phyloP scores from a whole-genome alignment of 495 filamentous ascomycete species.

The Neurospora sp. region DNA sequence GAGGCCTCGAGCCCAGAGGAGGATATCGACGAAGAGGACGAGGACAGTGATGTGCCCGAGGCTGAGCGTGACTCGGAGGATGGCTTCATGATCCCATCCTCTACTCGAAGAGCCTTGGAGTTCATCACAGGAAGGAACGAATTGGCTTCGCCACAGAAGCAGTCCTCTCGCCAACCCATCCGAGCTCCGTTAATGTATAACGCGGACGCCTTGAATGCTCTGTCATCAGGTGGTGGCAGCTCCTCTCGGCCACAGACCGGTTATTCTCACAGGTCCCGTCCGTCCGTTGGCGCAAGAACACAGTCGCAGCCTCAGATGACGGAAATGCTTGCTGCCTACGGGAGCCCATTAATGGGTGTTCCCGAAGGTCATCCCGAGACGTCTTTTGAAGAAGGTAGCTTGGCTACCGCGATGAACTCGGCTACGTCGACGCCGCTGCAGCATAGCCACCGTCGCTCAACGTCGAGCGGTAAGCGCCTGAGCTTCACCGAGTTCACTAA shows the following conservation, averaged over 20 bases:
- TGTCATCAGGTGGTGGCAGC: conserved; percentile 16
- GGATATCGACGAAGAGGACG: conserved; percentile 29
- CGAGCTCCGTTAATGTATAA: conserved; percentile 19
- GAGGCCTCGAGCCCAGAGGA: conserved; percentile 21
- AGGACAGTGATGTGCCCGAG: conserved; percentile 31
- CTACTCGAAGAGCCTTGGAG: conserved; percentile 35
- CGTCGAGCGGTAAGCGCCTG: conserved; percentile 35
- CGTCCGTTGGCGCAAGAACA: conserved; percentile 28
- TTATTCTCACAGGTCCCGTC: conserved; percentile 21
- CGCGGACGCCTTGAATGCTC: conserved; percentile 22
- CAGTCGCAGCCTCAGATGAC: conserved; percentile 36
- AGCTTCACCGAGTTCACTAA: conserved; percentile 47
- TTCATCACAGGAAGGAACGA: conserved; percentile 38
- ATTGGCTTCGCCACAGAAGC: conserved; percentile 4
- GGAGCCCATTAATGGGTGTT: conserved; percentile 4
- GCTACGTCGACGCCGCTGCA: conserved; percentile 11
- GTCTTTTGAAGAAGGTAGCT: conserved; percentile 8
- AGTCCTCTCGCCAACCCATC: conserved; percentile 6
- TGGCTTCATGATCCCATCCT: conserved; percentile 24
- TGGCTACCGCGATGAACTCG: conserved; percentile 10
- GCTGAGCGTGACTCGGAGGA: conserved; percentile 23
- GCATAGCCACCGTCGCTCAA: conserved; percentile 31
- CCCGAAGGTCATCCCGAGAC: neutral
- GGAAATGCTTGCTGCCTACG: conserved; percentile 10
- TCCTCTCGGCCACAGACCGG: conserved; percentile 34